These are phyloP conservation scores for Tetrahymena borealis DNA, from an alignment of 73 alveolate species.

Conservation along the genomic window DNA sequence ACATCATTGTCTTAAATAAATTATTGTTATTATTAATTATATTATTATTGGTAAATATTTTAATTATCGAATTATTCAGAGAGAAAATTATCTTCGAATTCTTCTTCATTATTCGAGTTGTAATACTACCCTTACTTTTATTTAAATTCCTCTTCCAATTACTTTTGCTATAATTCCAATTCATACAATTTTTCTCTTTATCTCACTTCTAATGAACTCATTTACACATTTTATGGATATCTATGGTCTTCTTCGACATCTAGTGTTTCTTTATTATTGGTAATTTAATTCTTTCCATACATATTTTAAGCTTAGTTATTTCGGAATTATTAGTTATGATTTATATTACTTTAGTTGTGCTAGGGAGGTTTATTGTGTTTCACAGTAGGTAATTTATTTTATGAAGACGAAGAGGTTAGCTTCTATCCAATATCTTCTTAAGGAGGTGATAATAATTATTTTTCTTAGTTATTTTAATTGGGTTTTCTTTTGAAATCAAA, in stretches of 20 bases:
- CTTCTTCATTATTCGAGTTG: not conserved
- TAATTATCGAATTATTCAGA: too few species aligned
- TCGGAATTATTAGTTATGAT: not conserved
- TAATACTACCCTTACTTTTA: not conserved
- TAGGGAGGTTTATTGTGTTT: not conserved
- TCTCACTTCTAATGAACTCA: not conserved
- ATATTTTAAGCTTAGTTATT: not conserved
- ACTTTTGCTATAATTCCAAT: not conserved
- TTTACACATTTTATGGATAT: not conserved
- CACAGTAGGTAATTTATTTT: not conserved
- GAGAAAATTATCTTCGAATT: too few species aligned
- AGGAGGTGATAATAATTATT: not conserved
- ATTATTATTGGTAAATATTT: too few species aligned
- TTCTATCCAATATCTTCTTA: not conserved
- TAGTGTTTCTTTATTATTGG: not conserved
- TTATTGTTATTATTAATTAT: too few species aligned
- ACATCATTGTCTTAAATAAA: too few species aligned
- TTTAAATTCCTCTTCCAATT: not conserved
- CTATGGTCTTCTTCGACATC: not conserved
- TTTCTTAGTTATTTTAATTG: not conserved
- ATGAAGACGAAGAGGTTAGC: not conserved
- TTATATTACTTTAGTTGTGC: not conserved
- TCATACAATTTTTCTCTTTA: not conserved
- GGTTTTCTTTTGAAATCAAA: not conserved
- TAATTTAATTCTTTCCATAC: not conserved